Evolutionary conservation across 1,139 yeast genomes (phyloP), one percentile per base, ranked within the genome.

Genomic region (Meyerozyma carpophila): DNA sequence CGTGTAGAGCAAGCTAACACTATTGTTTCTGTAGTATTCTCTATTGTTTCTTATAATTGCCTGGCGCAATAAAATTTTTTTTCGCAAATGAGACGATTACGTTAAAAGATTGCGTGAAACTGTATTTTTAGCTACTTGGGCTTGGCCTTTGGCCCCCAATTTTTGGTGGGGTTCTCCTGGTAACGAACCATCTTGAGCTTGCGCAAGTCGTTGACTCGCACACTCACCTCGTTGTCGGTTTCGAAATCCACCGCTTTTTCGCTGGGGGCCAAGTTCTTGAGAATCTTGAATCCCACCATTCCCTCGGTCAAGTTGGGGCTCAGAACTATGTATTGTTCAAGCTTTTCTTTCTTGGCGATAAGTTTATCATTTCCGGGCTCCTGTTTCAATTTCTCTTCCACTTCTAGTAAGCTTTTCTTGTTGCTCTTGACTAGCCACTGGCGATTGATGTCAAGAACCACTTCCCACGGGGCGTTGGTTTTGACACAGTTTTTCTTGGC

Each of bases 131-230:
- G 41, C 36, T 34, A 34, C 27, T 43, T 42, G 4, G 93, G 93
- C 55, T 83, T 79, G 4, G 95, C 81, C 66, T 86, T 88, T 32
- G 97, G 98, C 0, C 98, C 98, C 98, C 98, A 93, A 60, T 87
- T 84, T 62, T 85, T 88, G 2, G 88, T 78, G 10, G 98, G 98
- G 59, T 91, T 91, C 57, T 84, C 90, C 62, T 90, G 98, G 63
- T 76, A 91, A 53, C 96, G 75, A 14, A 89, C 89, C 60, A 91
- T 79, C 64, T 89, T 89, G 48, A 88, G 72, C 51, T 79, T 83
- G 53, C 96, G 75, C 46, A 88, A 69, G 45, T 66, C 70, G 50
- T 81, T 81, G 43, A 85, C 63, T 47, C 69, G 73, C 31, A 68
- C 73, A 53, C 84, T 76, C 37, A 77, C 75, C 31, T 75, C 81